Base-by-base conservation (phyloP, 768 basidiomycete species). In the Tricholoma furcatifolium region DNA sequence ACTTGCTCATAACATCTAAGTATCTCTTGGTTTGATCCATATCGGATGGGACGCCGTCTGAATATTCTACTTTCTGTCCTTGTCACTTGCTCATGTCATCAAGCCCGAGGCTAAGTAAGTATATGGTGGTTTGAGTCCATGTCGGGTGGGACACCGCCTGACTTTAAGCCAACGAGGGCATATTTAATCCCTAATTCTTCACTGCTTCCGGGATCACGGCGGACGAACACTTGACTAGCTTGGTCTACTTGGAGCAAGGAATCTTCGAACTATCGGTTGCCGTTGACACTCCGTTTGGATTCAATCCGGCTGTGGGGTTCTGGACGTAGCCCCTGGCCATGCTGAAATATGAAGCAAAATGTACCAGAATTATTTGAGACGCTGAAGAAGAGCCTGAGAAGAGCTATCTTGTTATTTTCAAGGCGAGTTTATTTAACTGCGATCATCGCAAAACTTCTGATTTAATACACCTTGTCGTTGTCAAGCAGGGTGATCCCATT, bases 121-220 rank as follows among this genome's bases (percentile, higher is more conserved):
- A 88, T 98, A 46, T 94, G 95, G 0, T 99, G 96, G 94, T 99
- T 98, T 65, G 95, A n/a, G n/a, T n/a, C n/a, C n/a, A n/a, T 98
- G 42, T 93, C 91, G 10, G 93, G 97, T 66, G 93, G 94, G 23
- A 89, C 91, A 3, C 94, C 96, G 1, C 72, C 77, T 21, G 96
- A 99, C 67, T 97, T 97, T 67, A 60, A 65, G 21, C 67, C 73
- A 44, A 79, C 83, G 0, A 77, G 95, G 50, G 47, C 65, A 2
- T 94, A 1, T 76, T 87, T 40, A 77, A 84, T 40, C 74, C 81
- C 2, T 71, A 81, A 9, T 93, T 95, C 74, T 84, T 87, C 62
- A 60, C 68, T 3, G 58, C 62, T 2, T 65, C 71, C 43, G 51
- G 54, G 11, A 64, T 67, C 24, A 56, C 58, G 41, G 11, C 51